Evolutionary conservation across 768 basidiomycete species (phyloP), one percentile per base, ranked within the genome.

Genomic region (Pisolithus marmoratus): DNA sequence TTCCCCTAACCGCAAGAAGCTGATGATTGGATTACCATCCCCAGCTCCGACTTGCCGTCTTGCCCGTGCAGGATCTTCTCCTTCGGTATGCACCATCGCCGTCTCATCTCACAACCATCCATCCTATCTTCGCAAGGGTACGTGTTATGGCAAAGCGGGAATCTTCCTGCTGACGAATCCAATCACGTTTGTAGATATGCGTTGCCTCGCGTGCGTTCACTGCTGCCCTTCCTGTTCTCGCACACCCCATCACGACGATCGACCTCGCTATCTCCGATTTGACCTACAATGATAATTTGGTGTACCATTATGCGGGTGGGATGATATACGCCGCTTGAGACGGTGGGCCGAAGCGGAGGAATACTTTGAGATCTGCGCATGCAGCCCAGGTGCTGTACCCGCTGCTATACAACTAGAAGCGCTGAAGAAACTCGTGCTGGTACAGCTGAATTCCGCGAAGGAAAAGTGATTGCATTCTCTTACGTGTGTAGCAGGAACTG

Each of bases 261-360:
- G 83, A 85, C 63, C 75, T 70, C 2, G 55, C 63, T 0, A 64
- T 79, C n/a, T 81, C 80, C 7, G 87, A 90, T 54, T 70, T 94
- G 49, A 69, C 66, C 29, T 92, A 90, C 69, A 83, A 79, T 56
- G 92, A 94, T 65, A 86, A 86, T 60, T 75, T 95, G 22, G 69
- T 79, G n/a, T 93, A 93, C 63, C 89, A 94, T 72, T 92, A 93
- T 65, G 72, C 81, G 2, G 90, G 85, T 3, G 92, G 90, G 1
- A 72, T 88, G n/a, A 78, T 77, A 1, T 73, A 85, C 1, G 69
- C 74, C 8, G 81, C 81, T 0, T 89, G 40, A 82, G 83, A 58
- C 72, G 73, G 17, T 93, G 85, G 82, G 59, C 71, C 2, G 76
- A 83, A 8, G 88, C 92, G 0, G 81, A 83, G 52, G 85, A 90